These are phyloP conservation scores for Penicillium sp. DNA, from an alignment of 2,329 filamentous ascomycete genomes.

Conservation along the genomic window DNA sequence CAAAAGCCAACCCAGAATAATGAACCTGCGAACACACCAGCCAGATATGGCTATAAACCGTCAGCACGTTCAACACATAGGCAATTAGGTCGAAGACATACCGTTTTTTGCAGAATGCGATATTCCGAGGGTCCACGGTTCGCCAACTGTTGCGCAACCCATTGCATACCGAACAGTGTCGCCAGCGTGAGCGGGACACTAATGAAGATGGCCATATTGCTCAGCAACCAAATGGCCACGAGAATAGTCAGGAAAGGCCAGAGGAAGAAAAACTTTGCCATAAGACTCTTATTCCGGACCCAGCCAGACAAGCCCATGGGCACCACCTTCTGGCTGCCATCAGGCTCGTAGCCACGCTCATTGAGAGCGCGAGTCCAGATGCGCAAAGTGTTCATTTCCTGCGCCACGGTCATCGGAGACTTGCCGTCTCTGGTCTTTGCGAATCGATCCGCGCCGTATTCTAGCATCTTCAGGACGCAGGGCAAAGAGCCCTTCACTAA, in stretches of 20 bases:
- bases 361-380: slow-evolving; percentile 80
- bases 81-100: slow-evolving; percentile 44
- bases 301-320: slow-evolving; percentile 73
- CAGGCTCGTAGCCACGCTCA: slow-evolving; percentile 79
- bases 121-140: slow-evolving; percentile 84
- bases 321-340: slow-evolving; percentile 68
- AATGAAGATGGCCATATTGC: slow-evolving; percentile 69
- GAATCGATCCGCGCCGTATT: slow-evolving; percentile 93
- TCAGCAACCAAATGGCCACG: slow-evolving; percentile 67
- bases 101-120: slow-evolving; percentile 84
- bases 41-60: slow-evolving; percentile 71
- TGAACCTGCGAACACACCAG: slow-evolving; percentile 87
- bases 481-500: slow-evolving; percentile 87
- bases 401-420: slow-evolving; percentile 79
- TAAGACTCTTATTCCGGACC: slow-evolving; percentile 71
- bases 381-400: slow-evolving; percentile 81
- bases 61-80: slow-evolving; percentile 4
- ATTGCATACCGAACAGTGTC: slow-evolving; percentile 67
- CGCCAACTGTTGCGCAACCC: slow-evolving; percentile 71
- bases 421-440: slow-evolving; percentile 87
- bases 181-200: slow-evolving; percentile 70
- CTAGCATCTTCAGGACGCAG: slow-evolving; percentile 89
- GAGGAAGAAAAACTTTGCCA: slow-evolving; percentile 83
- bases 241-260: slow-evolving; percentile 80
- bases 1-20: slow-evolving; percentile 76